Evolutionary conservation across 2,329 filamentous ascomycete species (phyloP).

Genomic region (Ascochyta lentis): DNA sequence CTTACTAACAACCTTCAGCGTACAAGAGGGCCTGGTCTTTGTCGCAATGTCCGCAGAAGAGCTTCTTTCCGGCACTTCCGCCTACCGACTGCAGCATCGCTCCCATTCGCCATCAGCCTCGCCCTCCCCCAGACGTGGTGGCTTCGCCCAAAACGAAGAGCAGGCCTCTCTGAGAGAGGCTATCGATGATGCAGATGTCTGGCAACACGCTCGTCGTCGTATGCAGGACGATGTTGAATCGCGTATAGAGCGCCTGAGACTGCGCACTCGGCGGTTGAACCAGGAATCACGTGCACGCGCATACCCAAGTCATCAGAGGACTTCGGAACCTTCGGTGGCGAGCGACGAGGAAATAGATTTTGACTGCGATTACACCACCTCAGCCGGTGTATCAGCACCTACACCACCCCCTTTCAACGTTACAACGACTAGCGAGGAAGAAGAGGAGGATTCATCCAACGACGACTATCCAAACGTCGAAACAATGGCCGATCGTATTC

Average conservation of each 20-base stretch:
- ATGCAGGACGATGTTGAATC: slow-evolving; percentile 37
- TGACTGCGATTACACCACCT: slow-evolving; percentile 41
- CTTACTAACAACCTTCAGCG: slow-evolving; percentile 59
- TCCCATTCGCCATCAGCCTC: slow-evolving; percentile 34
- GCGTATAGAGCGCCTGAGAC: slow-evolving; percentile 34
- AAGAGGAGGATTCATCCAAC: slow-evolving; percentile 43
- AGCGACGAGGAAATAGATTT: slow-evolving; percentile 31
- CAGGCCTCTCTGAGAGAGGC: slow-evolving; percentile 45
- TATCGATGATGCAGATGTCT: slow-evolving; percentile 43
- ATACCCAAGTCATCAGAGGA: slow-evolving; percentile 6
- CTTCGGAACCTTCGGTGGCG: slow-evolving; percentile 6
- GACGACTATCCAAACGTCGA: slow-evolving; percentile 49
- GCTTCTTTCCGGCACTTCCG: slow-evolving; percentile 72
- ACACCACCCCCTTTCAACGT: slow-evolving; percentile 52
- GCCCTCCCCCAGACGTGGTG: slow-evolving; percentile 34
- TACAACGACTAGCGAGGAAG: slow-evolving; percentile 46
- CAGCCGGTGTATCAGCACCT: slow-evolving; percentile 42
- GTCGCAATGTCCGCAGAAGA: slow-evolving; percentile 85
- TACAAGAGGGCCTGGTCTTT: slow-evolving; percentile 92
- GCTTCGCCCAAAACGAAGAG: slow-evolving; percentile 31
- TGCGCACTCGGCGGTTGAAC: slow-evolving; percentile 24
- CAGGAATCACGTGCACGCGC: slow-evolving; percentile 10
- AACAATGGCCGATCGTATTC: slow-evolving; percentile 49
- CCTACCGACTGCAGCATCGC: slow-evolving; percentile 73
- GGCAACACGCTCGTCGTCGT: slow-evolving; percentile 37